Conservation (phyloP, 2,329 filamentous ascomycete genomes). For the Xylaria sp. region DNA sequence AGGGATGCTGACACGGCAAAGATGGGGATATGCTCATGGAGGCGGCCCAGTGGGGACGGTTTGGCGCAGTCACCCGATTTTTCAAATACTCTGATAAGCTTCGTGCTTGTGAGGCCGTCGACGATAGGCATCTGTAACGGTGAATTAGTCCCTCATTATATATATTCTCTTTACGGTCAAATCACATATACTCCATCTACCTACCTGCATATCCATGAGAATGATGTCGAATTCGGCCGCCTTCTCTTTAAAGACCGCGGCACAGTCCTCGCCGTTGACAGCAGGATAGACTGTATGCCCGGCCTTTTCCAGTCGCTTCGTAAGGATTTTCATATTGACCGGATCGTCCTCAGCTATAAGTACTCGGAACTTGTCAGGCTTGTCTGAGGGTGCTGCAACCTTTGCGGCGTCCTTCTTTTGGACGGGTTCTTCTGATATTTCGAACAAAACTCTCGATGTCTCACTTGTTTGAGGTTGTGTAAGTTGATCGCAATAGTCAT, state of each 20-base stretch:
- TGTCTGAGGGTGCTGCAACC: not conserved
- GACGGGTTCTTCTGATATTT: slow-evolving; percentile 40
- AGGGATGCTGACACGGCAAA: slow-evolving; percentile 88
- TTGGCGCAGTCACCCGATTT: slow-evolving; percentile 52
- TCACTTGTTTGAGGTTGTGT: slow-evolving; percentile 39
- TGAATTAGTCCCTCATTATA: slow-evolving; percentile 6
- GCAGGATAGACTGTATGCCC: slow-evolving; percentile 76
- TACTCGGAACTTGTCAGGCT: slow-evolving; percentile 58
- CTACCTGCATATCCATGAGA: slow-evolving; percentile 91
- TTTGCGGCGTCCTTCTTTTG: not conserved
- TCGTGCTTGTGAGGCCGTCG: slow-evolving; percentile 80
- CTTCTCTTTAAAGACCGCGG: slow-evolving; percentile 69
- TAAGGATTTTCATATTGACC: slow-evolving; percentile 81
- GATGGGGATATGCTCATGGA: slow-evolving; percentile 74
- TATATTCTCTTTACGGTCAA: not conserved
- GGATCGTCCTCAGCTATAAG: slow-evolving; percentile 89
- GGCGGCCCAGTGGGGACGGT: slow-evolving; percentile 63
- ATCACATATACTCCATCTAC: slow-evolving; percentile 36
- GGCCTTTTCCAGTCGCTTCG: slow-evolving; percentile 77
- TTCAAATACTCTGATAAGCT: slow-evolving; percentile 80
- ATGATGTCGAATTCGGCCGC: slow-evolving; percentile 73
- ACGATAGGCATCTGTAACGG: slow-evolving; percentile 82
- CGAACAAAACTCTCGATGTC: slow-evolving; percentile 47
- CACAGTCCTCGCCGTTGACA: slow-evolving; percentile 85
- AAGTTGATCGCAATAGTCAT: slow-evolving; percentile 50